Base-by-base conservation (phyloP, 176 grass and related monocot species). In the Poa pratensis region DNA sequence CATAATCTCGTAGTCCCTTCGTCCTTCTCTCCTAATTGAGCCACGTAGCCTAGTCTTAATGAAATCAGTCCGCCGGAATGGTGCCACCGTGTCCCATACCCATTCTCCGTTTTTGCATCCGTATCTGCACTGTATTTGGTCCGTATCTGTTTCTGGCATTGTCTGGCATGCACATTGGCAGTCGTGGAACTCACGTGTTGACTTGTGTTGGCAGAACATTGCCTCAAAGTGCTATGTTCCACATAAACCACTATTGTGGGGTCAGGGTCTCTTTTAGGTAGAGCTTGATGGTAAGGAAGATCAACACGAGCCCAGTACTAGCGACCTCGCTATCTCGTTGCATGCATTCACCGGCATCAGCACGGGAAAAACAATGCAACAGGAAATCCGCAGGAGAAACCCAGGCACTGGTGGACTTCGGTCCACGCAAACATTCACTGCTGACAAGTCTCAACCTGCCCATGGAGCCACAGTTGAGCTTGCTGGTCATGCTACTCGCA, bases 401-500 rank as follows among this genome's bases (percentile, higher is more conserved):
- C 14, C 48, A 50, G 48, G 14, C 23, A 27, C 23, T 24, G 12
- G 57, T 60, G 61, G 61, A 30, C 61, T 64, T 16, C 13, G 13
- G 27, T 32, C 62, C 23, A 62, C 1, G 27, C 62, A 65, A 27
- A 65, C 26, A 65, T 32, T 32, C 14, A 34, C 7, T 17, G 63
- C 63, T 66, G 63, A 27, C 63, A 18, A 66, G 63, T 14, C 62
- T 32, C 27, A 65, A 65, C 27, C 62, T 32, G 24, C 62, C 61
- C 62, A 65, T 65, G 27, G 26, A 32, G 62, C 10, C 5, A 62
- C 24, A 73, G 42, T 48, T 48, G 42, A 73, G 13, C 42, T 45
- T 73, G 69, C 42, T 73, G 69, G n/a, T 73, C 69, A 73, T 48
- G 69, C 26, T 73, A 14, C 24, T 48, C 69, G 48, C 69, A 23